phyloP scores from a whole-genome alignment of 169 alveolate genomes.

The Eimeria praecox region DNA sequence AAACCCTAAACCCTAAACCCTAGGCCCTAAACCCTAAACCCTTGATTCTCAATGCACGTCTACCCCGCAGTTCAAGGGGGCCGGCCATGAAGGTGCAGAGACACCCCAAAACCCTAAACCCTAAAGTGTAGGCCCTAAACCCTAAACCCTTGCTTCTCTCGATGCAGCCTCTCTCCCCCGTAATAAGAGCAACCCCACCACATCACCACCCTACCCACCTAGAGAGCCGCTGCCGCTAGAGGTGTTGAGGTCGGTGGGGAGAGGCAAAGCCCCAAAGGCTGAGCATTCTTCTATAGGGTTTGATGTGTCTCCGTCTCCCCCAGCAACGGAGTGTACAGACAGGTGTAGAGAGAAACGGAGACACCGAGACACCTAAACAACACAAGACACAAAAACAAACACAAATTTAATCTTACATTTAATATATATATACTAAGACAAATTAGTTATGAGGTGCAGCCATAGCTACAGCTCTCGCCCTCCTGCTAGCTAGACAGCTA shows the following conservation, averaged over 20 bases:
- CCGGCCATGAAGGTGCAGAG: too few species aligned
- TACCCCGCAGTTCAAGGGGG: not conserved
- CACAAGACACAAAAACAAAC: not conserved
- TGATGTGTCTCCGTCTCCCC: not conserved
- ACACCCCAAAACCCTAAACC: too few species aligned
- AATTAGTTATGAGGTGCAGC: too few species aligned
- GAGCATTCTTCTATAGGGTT: slow-evolving; percentile 56
- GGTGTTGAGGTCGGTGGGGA: slow-evolving; percentile 85
- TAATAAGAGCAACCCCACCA: not conserved
- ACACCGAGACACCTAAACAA: slow-evolving; percentile 24
- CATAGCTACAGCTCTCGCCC: too few species aligned
- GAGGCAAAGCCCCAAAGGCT: slow-evolving; percentile 84
- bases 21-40: too few species aligned
- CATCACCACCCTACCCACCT: not conserved
- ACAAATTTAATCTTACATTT: too few species aligned
- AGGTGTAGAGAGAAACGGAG: slow-evolving; percentile 40
- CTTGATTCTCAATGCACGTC: not conserved
- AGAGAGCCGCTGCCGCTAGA: slow-evolving; percentile 84
- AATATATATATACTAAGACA: too few species aligned
- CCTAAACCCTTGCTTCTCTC: too few species aligned
- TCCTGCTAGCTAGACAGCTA: too few species aligned
- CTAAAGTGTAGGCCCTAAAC: too few species aligned
- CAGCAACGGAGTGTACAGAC: slow-evolving; percentile 28
- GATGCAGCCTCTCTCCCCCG: too few species aligned
- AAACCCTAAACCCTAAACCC: not conserved